Evolutionary conservation across 306 rosid genomes (phyloP), one percentile per base, ranked within the genome.

Genomic region (Vigna mungo): DNA sequence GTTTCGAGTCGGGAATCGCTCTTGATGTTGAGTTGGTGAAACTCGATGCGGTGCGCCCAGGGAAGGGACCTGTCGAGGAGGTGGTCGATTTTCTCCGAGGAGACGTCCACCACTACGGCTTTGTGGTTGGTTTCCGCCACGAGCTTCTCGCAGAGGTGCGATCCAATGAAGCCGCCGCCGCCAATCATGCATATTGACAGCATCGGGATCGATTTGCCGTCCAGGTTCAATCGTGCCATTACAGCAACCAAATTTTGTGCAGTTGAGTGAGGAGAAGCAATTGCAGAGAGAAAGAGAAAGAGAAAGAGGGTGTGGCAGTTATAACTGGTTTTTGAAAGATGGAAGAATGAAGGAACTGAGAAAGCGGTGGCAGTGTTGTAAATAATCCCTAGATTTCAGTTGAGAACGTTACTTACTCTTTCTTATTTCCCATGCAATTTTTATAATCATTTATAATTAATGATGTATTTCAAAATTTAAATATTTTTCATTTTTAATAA

Each of bases 111-210:
- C 32, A 90, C 94, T 1, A 92, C 41, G 9, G 90, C 90, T 74
- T 82, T 92, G 84, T 92, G 97, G 1, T 90, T 65, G 15, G 96
- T 90, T 43, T 89, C 94, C 0, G 80, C 65, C 94, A 92, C 86
- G 5, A 92, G 85, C 82, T 86, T 90, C 86, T 92, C 97, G 76
- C 96, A 90, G 71, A 92, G 92, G 70, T 92, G 97, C 4, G 97
- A 92, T 17, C 97, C 97, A 27, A 92, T 92, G 94, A 92, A 92
- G 0, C 97, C 97, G 0, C 94, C 96, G 13, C 96, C 97, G 3
- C 97, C 97, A 53, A 92, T 90, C 92, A 92, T 85, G 89, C 97
- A 92, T 23, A 92, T 90, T 48, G 93, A 55, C 55, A 87, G 25
- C 80, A 92, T 82, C 81, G 84, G 62, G 14, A 92, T 89, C 21